Evolutionary conservation across 371 early-diverging fungal genomes (phyloP).

Genomic region (Rhizopus sp.): DNA sequence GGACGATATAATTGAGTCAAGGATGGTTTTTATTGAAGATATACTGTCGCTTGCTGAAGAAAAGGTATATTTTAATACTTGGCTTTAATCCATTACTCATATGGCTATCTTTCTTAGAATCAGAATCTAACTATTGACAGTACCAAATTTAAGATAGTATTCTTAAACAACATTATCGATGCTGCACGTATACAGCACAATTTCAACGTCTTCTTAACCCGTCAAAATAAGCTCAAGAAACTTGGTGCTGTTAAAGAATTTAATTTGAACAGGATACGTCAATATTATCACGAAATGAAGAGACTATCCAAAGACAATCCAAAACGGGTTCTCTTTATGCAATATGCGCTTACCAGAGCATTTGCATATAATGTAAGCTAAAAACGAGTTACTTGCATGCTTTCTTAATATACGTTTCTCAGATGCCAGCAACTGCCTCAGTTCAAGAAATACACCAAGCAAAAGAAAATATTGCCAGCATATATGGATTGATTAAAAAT

Average conservation of each 20-base stretch:
- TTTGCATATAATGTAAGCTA: not conserved
- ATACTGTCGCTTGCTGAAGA: not conserved
- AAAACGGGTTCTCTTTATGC: not conserved
- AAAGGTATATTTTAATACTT: not conserved
- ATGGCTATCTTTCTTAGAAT: not conserved
- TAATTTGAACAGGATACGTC: not conserved
- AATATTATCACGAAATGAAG: not conserved
- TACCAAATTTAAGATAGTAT: not conserved
- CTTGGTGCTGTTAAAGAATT: constrained; percentile 1
- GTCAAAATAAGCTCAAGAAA: not conserved
- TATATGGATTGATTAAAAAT: not conserved
- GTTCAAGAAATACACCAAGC: not conserved
- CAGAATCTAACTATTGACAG: not conserved
- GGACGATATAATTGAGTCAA: constrained; percentile 47
- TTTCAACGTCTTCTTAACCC: not conserved
- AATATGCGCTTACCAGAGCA: not conserved
- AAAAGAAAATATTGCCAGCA: not conserved
- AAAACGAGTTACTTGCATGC: too few species aligned
- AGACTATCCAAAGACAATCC: constrained; percentile 1
- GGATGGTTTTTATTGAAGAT: constrained; percentile 37
- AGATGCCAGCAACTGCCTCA: not conserved
- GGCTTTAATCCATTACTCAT: not conserved
- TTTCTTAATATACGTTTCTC: not conserved
- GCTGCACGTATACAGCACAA: not conserved
- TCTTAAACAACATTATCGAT: not conserved